Evolutionary conservation across 768 basidiomycete genomes (phyloP), one percentile per base, ranked within the genome.

Genomic region (Boletales sp.): DNA sequence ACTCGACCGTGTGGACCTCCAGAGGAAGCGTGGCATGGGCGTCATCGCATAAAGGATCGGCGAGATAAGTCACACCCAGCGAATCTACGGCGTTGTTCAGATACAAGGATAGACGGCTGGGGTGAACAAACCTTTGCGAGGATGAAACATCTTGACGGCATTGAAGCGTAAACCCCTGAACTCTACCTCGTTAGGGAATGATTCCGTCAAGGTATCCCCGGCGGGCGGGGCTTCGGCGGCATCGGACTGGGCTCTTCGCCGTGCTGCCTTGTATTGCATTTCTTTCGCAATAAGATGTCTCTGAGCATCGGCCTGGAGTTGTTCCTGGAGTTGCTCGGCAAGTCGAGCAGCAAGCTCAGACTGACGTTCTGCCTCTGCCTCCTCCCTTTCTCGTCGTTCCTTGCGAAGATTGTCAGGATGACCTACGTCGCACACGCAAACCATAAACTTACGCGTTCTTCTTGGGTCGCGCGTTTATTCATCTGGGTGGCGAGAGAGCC

Each of bases 401-500:
- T 86, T 40, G 46, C 25, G 14, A 46, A 46, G 10, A 34, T 43
- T 8, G 33, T 63, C 12, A 41, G 12, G 32, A n/a, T 2, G 8
- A 25, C 21, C 21, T 25, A 25, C 21, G 21, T 25, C 21, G 21
- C 35, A 33, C 49, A 19, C 12, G 14, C 15, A 37, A 19, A 13
- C 19, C 25, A 36, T 33, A 43, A 33, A 63, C 77, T 46, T 44
- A 85, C 88, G 57, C 72, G 73, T 58, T 89, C 83, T 64, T 85
- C 82, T 44, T 87, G 84, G 54, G 73, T 69, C 0, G 87, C 87
- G 30, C 90, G 79, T 54, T 76, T 79, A 41, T 74, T 84, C 90
- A 92, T 91, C 64, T 91, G 79, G 5, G 80, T 73, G 11, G 90
- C 90, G 5, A 93, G 75, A 0, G 90, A 92, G 14, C 84, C 86